phyloP scores from a whole-genome alignment of 352 stramenopile species.

The Nothophytophthora sp. region DNA sequence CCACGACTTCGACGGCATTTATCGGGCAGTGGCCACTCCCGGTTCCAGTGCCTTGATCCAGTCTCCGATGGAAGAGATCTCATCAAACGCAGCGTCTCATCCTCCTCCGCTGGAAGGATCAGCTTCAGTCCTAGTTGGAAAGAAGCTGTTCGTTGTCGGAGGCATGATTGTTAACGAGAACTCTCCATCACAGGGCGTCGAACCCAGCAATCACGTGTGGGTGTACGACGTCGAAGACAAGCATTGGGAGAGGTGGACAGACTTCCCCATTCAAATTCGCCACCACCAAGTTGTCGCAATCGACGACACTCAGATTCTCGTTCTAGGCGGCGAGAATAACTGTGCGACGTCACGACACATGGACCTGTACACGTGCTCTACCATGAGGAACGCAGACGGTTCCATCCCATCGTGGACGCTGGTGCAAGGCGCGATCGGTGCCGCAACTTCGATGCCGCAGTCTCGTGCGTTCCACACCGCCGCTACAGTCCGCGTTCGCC shows the following conservation, averaged over 20 bases:
- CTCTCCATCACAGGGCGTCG: slow-evolving; percentile 3
- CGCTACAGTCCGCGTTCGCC: slow-evolving; percentile 62
- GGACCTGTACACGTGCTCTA: slow-evolving; percentile 84
- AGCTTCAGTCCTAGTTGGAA: slow-evolving; percentile 56
- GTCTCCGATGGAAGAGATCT: slow-evolving; percentile 4
- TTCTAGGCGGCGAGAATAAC: slow-evolving; percentile 80
- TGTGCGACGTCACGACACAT: slow-evolving; percentile 78
- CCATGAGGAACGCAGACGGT: slow-evolving; percentile 51
- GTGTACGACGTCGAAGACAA: slow-evolving; percentile 51
- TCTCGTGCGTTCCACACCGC: slow-evolving; percentile 73
- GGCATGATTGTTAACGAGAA: slow-evolving; percentile 36
- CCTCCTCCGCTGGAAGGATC: slow-evolving; percentile 53
- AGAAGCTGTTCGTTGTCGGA: slow-evolving; percentile 78
- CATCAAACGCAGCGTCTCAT: neutral
- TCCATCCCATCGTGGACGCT: slow-evolving; percentile 76
- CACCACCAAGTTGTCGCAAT: slow-evolving; percentile 79
- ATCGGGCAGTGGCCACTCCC: slow-evolving; percentile 48
- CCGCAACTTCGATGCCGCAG: slow-evolving; percentile 60
- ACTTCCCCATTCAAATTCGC: slow-evolving; percentile 81
- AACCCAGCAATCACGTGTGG: slow-evolving; percentile 70
- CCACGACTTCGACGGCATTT: slow-evolving; percentile 69
- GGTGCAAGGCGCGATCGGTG: slow-evolving; percentile 65
- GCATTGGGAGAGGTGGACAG: slow-evolving; percentile 73
- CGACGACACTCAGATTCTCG: slow-evolving; percentile 73
- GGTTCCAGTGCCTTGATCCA: slow-evolving; percentile 43